These are phyloP conservation scores for Malus sylvestris DNA, from an alignment of 306 rosid species.

Conservation along the genomic window DNA sequence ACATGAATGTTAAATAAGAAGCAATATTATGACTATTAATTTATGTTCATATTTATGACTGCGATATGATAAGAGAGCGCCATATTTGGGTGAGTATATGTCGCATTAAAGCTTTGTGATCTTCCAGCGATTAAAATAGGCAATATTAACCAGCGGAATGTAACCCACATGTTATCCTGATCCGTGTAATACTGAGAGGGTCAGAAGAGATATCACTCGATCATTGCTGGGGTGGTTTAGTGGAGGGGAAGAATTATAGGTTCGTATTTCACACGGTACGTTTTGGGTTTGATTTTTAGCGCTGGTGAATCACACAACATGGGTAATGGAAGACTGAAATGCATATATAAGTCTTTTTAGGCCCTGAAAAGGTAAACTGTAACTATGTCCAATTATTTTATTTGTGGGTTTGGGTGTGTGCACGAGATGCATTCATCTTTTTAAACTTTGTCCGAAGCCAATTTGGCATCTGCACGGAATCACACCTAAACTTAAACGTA, in stretches of 20 bases:
- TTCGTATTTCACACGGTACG: too few species aligned
- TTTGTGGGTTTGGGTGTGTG: neutral
- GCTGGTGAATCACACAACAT: too few species aligned
- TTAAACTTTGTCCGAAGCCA: neutral
- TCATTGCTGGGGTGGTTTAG: too few species aligned
- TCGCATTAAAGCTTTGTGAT: neutral
- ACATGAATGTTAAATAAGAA: neutral
- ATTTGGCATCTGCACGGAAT: neutral
- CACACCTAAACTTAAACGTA: too few species aligned
- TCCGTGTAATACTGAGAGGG: slow-evolving; percentile 19
- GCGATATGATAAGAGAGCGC: neutral
- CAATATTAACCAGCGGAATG: neutral
- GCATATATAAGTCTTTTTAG: too few species aligned
- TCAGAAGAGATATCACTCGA: neutral
- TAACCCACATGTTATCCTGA: slow-evolving; percentile 17
- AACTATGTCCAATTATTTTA: neutral
- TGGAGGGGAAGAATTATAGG: too few species aligned
- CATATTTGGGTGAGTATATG: neutral
- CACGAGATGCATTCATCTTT: neutral
- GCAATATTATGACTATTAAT: neutral
- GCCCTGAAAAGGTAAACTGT: too few species aligned
- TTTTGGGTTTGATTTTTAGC: too few species aligned
- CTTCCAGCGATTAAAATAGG: neutral
- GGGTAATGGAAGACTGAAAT: too few species aligned
- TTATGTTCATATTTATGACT: neutral